Conservation (phyloP, 495 filamentous ascomycete species). For the Podospora pseudocomata region DNA sequence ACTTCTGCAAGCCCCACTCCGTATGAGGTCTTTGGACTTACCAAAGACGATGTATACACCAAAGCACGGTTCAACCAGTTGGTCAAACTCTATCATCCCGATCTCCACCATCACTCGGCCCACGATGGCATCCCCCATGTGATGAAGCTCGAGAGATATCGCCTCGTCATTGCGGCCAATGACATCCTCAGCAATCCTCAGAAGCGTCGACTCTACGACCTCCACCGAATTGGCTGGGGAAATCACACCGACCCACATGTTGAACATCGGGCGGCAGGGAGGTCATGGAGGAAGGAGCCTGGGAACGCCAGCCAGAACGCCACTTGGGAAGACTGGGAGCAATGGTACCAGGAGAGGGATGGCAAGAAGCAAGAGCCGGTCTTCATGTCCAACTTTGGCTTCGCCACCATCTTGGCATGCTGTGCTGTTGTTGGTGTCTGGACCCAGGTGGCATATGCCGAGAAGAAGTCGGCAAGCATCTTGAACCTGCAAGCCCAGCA, state of each 20-base stretch:
- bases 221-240: constrained; percentile 76
- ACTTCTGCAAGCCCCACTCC: constrained; percentile 62
- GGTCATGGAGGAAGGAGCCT: constrained; percentile 47
- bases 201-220: constrained; percentile 77
- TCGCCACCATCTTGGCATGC: constrained; percentile 62
- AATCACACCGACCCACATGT: constrained; percentile 38
- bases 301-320: constrained; percentile 71
- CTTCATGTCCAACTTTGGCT: constrained; percentile 70
- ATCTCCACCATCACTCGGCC: constrained; percentile 52
- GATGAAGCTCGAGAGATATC: constrained; percentile 77
- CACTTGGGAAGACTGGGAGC: constrained; percentile 99
- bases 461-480: constrained; percentile 50
- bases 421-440: constrained; percentile 63
- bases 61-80: constrained; percentile 83
- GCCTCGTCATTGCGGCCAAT: constrained; percentile 79
- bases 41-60: constrained; percentile 63
- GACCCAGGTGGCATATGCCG: constrained; percentile 64
- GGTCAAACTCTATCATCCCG: constrained; percentile 94
- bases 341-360: constrained; percentile 61
- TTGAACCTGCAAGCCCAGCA: constrained; percentile 60
- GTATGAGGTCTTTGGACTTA: constrained; percentile 79
- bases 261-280: constrained; percentile 37
- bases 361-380: constrained; percentile 56
- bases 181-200: constrained; percentile 81
- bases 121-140: constrained; percentile 50